phyloP scores from a whole-genome alignment of 768 basidiomycete species.

The Polyporus arcularius region DNA sequence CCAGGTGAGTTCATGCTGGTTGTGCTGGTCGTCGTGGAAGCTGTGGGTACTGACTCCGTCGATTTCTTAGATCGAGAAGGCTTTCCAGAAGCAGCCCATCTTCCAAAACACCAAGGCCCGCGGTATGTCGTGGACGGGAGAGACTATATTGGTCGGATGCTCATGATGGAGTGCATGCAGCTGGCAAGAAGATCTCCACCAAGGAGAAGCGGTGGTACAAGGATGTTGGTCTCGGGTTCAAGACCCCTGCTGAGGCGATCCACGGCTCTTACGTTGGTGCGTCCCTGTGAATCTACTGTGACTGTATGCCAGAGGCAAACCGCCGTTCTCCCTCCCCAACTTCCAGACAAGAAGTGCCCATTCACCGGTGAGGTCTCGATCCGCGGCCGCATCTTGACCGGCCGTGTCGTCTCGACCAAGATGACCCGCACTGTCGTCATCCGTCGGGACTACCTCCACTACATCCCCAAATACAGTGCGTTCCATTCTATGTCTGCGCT shows the following conservation, averaged over 20 bases:
- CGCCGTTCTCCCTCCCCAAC: background rate
- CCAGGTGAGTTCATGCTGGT: slow-evolving; percentile 30
- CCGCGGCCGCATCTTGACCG: slow-evolving; percentile 97
- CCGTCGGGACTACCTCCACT: slow-evolving; percentile 92
- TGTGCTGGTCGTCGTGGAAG: background rate
- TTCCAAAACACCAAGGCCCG: slow-evolving; percentile 97
- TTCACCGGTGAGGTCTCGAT: slow-evolving; percentile 97
- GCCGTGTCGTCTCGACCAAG: slow-evolving; percentile 97
- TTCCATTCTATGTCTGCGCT: slow-evolving; percentile 18
- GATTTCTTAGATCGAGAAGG: slow-evolving; percentile 81
- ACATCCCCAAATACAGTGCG: slow-evolving; percentile 98
- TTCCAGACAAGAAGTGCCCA: slow-evolving; percentile 97
- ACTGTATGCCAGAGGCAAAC: slow-evolving; percentile 7
- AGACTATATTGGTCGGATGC: slow-evolving; percentile 2
- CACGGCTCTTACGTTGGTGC: slow-evolving; percentile 94
- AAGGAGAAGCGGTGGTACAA: slow-evolving; percentile 99
- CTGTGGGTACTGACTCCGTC: slow-evolving; percentile 3
- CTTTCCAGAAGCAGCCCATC: slow-evolving; percentile 96
- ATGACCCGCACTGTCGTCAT: slow-evolving; percentile 99
- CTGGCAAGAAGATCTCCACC: slow-evolving; percentile 87
- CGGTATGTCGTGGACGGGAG: slow-evolving; percentile 55
- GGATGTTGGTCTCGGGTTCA: slow-evolving; percentile 95
- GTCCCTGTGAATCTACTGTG: slow-evolving; percentile 32
- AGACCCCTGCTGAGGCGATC: slow-evolving; percentile 95
- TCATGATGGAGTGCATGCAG: slow-evolving; percentile 38